Base-by-base conservation (phyloP, 345 rosid genomes). In the Melastoma malabathricum region DNA sequence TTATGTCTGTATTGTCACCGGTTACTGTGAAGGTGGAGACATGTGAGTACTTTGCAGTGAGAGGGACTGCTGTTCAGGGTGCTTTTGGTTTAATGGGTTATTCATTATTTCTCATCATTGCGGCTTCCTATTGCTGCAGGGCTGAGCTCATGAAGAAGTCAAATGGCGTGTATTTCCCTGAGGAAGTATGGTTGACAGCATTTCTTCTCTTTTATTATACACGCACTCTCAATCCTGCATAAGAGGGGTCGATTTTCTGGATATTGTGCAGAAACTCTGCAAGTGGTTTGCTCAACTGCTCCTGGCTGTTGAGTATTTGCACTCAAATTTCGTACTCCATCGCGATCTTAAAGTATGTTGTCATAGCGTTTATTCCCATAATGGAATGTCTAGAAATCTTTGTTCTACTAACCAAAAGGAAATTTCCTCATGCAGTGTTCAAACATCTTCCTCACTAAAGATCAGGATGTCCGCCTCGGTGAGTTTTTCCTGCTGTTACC, bases 21-120 rank as follows among this genome's bases (percentile, higher is more conserved):
- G 98, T 68, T 92, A 92, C 65, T 92, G 98, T 62, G 98, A 92
- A 79, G 98, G 98, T 44, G 98, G 98, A 73, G 96, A 92, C 72
- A 92, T 92, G 98, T 92, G 81, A 79, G 95, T 80, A 62, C 54
- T 43, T 31, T 39, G 43, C 48, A 45, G 34, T 22, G 50, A 8
- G 25, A 18, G 2, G 47, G 44, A 29, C 46, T 27, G 58, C 55
- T 39, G 10, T 10, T 53, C 45, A 10, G 29, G 15, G 62, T 48
- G 7, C 17, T 50, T 50, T 44, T 34, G 41, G 41, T 34, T 1
- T 9, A 34, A 12, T 34, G 41, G 10, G 12, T 34, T 34, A 34
- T 48, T 44, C 44, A 43, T 20, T 23, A 23, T 48, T 20, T 20
- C 13, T 45, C 9, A 29, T 27, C 10, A 43, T 55, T 44, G 39